Percentiles rank a stretch among this genome's conserved stretches.
Evolutionary conservation across 1,139 yeast species (phyloP).

Genomic region (Candida sp.): DNA sequence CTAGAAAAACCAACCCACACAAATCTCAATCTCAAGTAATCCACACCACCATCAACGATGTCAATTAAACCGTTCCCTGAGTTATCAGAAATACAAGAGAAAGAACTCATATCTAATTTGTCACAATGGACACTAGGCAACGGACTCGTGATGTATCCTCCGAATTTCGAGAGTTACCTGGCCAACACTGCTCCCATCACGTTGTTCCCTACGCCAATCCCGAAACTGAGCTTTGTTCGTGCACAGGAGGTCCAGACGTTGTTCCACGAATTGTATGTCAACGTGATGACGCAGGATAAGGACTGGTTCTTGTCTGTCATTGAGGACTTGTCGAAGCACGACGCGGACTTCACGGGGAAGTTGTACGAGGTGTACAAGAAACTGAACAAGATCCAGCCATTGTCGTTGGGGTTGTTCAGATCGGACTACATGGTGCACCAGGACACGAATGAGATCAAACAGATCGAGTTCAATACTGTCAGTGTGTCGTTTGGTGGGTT

Average conservation of each 20-base stretch:
- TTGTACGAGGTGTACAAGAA: constrained; percentile 62
- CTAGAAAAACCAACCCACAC: no score
- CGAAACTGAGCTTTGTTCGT: constrained; percentile 62
- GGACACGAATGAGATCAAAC: constrained; percentile 60
- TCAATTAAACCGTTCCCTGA: constrained; percentile 33
- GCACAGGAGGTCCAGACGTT: constrained; percentile 71
- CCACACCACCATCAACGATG: constrained; percentile 6
- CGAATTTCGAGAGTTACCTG: constrained; percentile 45
- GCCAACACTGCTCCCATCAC: constrained; percentile 87
- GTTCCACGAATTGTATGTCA: constrained; percentile 78
- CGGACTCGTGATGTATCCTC: constrained; percentile 82
- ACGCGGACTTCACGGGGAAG: constrained; percentile 81
- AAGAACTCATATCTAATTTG: constrained; percentile 43
- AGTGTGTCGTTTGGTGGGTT: constrained; percentile 96
- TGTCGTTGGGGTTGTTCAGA: constrained; percentile 85
- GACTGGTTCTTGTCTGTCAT: constrained; percentile 68
- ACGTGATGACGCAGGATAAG: constrained; percentile 54
- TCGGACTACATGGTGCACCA: constrained; percentile 86
- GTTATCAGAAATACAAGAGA: constrained; percentile 29
- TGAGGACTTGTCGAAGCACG: constrained; percentile 59
- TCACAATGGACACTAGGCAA: constrained; percentile 80
- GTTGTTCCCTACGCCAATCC: constrained; percentile 88
- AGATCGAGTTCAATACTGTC: constrained; percentile 95
- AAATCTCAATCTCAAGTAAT: no score
- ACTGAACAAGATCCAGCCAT: constrained; percentile 58